Base-by-base conservation (phyloP, 2,329 filamentous ascomycete species). In the Fusarium gaditjirri region DNA sequence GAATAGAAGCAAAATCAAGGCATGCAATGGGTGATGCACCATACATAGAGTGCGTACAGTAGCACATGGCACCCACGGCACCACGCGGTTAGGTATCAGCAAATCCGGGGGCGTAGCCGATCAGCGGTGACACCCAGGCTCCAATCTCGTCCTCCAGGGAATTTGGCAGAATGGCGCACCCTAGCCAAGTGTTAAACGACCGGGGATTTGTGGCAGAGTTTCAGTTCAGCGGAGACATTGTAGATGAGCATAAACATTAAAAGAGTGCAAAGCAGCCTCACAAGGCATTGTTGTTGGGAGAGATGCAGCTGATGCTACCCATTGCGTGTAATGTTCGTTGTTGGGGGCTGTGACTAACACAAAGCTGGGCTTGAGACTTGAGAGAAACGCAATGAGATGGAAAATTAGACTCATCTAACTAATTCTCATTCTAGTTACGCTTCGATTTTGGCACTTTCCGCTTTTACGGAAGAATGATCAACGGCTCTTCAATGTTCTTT, bases 61-160 rank as follows among this genome's bases (percentile, higher is more conserved):
- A 58, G 62, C 54, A 69, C 35, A 53, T 47, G 63, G 61, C 46
- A 50, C 33, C 41, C 46, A 54, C 43, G 59, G 61, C 41, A 50
- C 38, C 47, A 55, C 58, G 56, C 56, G 49, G 61, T 29, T 56
- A 54, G 25, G 25, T 52, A 47, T 43, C 46, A 69, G 75, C 62
- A 68, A 75, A 72, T 75, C 71, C 63, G 75, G 75, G 75, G 75
- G 73, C 73, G 74, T 75, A 71, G 47, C 66, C 70, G 75, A 77
- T 75, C 75, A 72, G 66, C 65, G 74, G 66, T 75, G 50, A 38
- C 49, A 44, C 16, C 19, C 46, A 54, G 29, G 31, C 31, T n/a
- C 35, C 43, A 46, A 27, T 29, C 27, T 29, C 27, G 27, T 29
- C 25, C 29, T 9, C 27, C 29, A 43, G 21, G 52, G n/a, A 33